phyloP scores from a whole-genome alignment of 768 basidiomycete species.

The Lactarius hengduanensis region DNA sequence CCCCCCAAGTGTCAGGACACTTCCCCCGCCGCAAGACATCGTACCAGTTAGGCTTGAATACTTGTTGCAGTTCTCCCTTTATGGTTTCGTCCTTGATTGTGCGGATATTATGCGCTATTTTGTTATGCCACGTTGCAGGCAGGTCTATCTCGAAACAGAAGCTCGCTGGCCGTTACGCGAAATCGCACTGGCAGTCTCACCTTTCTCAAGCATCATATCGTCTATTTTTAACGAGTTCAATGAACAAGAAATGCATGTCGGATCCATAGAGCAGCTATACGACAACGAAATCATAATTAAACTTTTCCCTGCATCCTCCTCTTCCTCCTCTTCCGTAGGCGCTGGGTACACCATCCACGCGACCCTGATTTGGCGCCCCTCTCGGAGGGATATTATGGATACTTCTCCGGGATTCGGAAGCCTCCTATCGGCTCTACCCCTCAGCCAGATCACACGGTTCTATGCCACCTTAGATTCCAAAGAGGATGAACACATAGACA shows the following conservation, averaged over 20 bases:
- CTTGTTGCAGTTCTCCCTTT: slow-evolving; percentile 2
- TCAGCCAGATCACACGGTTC: slow-evolving; percentile 5
- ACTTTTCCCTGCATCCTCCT: background rate
- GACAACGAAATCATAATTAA: background rate
- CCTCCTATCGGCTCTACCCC: slow-evolving; percentile 16
- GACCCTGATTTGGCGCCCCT: background rate
- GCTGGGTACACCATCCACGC: background rate
- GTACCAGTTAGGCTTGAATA: slow-evolving; percentile 9
- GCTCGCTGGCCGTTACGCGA: background rate
- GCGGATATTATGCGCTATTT: slow-evolving; percentile 15
- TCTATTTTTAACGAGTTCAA: slow-evolving; percentile 13
- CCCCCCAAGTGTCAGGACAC: slow-evolving; percentile 4
- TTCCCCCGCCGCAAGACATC: slow-evolving; percentile 6
- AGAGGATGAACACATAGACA: background rate
- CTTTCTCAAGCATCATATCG: slow-evolving; percentile 15
- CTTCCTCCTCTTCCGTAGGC: background rate
- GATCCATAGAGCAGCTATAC: background rate
- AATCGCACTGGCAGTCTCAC: slow-evolving; percentile 11
- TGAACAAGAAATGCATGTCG: slow-evolving; percentile 6
- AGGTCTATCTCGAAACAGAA: background rate
- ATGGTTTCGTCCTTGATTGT: slow-evolving; percentile 18
- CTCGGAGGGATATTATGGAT: background rate
- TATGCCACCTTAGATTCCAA: background rate
- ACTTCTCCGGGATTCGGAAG: slow-evolving; percentile 2
- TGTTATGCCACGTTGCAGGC: slow-evolving; percentile 13